Percentiles rank a stretch among this genome's conserved stretches.
These are phyloP conservation scores for Diaporthe batatas DNA, from an alignment of 2,329 filamentous ascomycete genomes.

Conservation along the genomic window DNA sequence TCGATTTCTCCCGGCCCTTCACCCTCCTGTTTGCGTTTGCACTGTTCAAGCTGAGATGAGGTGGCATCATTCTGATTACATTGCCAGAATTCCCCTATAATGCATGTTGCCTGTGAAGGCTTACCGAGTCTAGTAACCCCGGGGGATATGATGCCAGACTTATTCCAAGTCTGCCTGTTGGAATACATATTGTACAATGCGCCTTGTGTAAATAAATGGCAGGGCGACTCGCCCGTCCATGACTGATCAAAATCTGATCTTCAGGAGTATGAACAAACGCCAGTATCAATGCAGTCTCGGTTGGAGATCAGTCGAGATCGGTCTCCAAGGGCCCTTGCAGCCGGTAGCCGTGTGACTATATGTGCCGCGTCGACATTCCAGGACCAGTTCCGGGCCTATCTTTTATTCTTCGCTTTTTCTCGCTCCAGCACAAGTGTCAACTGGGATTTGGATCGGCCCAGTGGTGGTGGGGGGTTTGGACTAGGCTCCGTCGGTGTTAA, in stretches of 20 bases:
- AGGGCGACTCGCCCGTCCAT: not conserved
- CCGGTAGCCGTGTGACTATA: not conserved
- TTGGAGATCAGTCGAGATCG: not conserved
- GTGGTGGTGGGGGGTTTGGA: constrained; percentile 58
- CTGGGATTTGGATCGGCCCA: constrained; percentile 73
- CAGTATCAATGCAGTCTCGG: constrained; percentile 7
- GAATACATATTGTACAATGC: not conserved
- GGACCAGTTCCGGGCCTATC: not conserved
- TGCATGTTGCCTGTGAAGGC: constrained; percentile 15
- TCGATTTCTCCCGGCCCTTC: not conserved
- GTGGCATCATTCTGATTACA: not conserved
- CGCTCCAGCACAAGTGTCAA: constrained; percentile 69
- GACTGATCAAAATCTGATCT: not conserved
- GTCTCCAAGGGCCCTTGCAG: not conserved
- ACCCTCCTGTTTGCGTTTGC: not conserved
- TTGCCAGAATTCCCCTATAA: not conserved
- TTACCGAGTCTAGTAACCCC: constrained; percentile 8
- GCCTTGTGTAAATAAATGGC: not conserved
- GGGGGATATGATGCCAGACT: not conserved
- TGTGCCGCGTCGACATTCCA: not conserved
- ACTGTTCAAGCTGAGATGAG: not conserved
- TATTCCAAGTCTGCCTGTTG: not conserved
- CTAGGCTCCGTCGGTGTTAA: constrained; percentile 66
- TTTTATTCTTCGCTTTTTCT: constrained; percentile 54
- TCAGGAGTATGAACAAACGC: constrained; percentile 2